Percentiles rank a stretch among this genome's conserved stretches.
Evolutionary conservation across 306 rosid genomes (phyloP).

Genomic region (Datisca glomerata): DNA sequence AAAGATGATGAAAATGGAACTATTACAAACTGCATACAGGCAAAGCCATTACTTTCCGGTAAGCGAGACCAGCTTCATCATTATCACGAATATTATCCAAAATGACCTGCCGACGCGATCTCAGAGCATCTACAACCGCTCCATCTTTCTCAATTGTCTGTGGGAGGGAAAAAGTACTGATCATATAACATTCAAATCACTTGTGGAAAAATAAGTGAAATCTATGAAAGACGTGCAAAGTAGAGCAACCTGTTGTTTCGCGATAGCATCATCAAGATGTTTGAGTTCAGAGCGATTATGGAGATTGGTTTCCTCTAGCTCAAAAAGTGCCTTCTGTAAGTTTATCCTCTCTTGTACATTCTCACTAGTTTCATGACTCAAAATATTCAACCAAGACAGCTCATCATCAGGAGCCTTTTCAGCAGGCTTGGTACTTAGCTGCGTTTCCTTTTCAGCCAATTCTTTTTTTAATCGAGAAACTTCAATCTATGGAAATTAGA

Average conservation of each 20-base stretch:
- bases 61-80: slow-evolving; percentile 48
- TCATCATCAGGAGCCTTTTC: slow-evolving; percentile 47
- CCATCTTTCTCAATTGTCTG: slow-evolving; percentile 38
- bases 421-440: slow-evolving; percentile 29
- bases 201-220: not conserved
- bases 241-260: slow-evolving; percentile 33
- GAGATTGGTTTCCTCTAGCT: slow-evolving; percentile 53
- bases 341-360: slow-evolving; percentile 61
- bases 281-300: slow-evolving; percentile 43
- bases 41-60: slow-evolving; percentile 23
- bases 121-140: slow-evolving; percentile 29
- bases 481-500: slow-evolving; percentile 28
- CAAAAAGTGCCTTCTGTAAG: slow-evolving; percentile 47
- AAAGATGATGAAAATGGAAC: too few species aligned
- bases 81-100: slow-evolving; percentile 52
- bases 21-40: too few species aligned
- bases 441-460: slow-evolving; percentile 44
- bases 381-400: slow-evolving; percentile 37
- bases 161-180: slow-evolving; percentile 4
- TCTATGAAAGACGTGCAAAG: not conserved
- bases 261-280: slow-evolving; percentile 49
- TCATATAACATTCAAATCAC: not conserved
- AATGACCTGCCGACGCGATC: slow-evolving; percentile 40
- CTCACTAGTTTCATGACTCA: slow-evolving; percentile 52
- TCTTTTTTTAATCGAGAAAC: slow-evolving; percentile 42